A percentile compares a stretch with the other conserved stretches of the same genome.
These are phyloP conservation scores for Mycosarcoma maydis DNA, from an alignment of 1,284 basidiomycete species.

Conservation along the genomic window DNA sequence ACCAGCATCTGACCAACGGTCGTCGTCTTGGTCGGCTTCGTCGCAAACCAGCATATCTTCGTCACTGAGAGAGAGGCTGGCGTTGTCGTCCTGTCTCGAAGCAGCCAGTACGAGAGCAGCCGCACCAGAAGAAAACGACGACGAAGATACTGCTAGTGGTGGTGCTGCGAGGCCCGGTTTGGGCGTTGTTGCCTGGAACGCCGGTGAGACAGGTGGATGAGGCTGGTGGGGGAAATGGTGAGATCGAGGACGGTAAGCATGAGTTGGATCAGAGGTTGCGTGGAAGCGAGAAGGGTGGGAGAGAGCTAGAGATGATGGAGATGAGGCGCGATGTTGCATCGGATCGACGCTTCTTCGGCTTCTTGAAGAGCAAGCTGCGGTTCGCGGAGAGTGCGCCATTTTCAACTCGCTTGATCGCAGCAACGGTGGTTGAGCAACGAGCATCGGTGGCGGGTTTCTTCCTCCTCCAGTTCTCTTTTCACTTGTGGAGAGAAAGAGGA, in stretches of 20 bases:
- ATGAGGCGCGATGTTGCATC: neutral
- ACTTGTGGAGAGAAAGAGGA: too few relatives aligned
- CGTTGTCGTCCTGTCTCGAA: neutral
- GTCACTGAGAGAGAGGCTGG: conserved; percentile 20
- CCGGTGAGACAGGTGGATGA: too few relatives aligned
- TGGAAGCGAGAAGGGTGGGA: neutral
- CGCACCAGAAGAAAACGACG: neutral
- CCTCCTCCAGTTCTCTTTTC: too few relatives aligned
- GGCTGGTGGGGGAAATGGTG: too few relatives aligned
- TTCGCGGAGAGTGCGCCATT: neutral
- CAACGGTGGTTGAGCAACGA: neutral
- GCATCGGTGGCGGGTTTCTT: too few relatives aligned
- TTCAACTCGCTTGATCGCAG: neutral
- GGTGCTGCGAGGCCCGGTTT: neutral
- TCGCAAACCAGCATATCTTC: conserved; percentile 37
- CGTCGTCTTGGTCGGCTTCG: conserved; percentile 9
- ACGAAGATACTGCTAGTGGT: neutral
- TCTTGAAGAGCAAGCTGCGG: neutral
- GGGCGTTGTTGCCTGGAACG: neutral
- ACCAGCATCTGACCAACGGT: conserved; percentile 12
- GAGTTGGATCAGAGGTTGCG: too few relatives aligned
- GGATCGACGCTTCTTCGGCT: too few relatives aligned
- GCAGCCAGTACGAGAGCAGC: neutral
- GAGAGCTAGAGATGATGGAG: neutral
- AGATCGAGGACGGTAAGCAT: neutral